Evolutionary conservation across 2,329 filamentous ascomycete genomes (phyloP), one percentile per base, ranked within the genome.

Genomic region (Hymenoscyphus albidus): DNA sequence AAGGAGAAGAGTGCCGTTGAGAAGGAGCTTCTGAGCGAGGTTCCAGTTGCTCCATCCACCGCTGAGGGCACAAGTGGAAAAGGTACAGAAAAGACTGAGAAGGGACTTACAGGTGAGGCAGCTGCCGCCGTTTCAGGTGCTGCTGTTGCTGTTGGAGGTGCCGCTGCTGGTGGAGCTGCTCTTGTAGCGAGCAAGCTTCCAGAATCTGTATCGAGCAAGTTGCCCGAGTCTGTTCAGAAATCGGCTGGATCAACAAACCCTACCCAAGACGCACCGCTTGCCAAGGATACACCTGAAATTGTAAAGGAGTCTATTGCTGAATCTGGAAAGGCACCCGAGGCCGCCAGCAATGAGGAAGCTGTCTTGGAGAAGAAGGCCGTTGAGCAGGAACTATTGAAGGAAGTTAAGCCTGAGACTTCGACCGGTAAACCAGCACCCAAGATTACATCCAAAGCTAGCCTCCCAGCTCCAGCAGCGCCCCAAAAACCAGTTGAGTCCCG

Each of bases 211-310:
- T 84, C 85, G 76, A 78, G 87, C 76, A 80, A 85, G 1, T 51
- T 82, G 82, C 62, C 89, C 88, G n/a, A 89, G 95, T 7, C 79
- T 83, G 67, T 90, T 93, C 71, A 95, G 94, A 84, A 86, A 85
- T 75, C 82, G 80, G 12, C 82, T 93, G 5, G 91, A 95, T 79
- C 77, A 85, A 32, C 89, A 96, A 78, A 81, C 96, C 9, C 70
- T 72, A 61, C 44, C 44, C 12, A 51, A 18, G 44, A 12, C 5
- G n/a, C 18, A 22, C 44, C 44, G 14, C 6, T 51, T 16, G 44
- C 44, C 18, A 51, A 51, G 44, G 44, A 51, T 18, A 51, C 44
- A 51, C 44, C 44, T 62, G 73, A 75, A 32, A 80, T 84, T 69
- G 85, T 88, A 18, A 83, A 84, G 76, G 79, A 85, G 70, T 86